Evolutionary conservation across 2,329 filamentous ascomycete species (phyloP), one percentile per base, ranked within the genome.

Genomic region (Exophiala viscosa): DNA sequence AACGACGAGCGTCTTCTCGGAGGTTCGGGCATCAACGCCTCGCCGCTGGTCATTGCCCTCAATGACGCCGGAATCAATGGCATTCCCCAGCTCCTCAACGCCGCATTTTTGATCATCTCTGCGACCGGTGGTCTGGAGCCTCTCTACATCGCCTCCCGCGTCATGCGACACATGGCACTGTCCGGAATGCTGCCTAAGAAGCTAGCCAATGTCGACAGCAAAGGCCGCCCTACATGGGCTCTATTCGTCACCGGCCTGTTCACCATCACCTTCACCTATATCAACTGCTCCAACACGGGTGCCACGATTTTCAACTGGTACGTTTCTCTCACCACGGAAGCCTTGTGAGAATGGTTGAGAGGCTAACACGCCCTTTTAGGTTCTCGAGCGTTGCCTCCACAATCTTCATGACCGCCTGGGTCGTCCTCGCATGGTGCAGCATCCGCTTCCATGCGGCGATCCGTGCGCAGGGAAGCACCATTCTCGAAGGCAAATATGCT

Each of bases 11-110:
- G 50, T 10, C 53, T 68, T 2, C 52, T 68, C 5, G 67, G 67
- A 13, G 62, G 62, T 11, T 62, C 55, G 8, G 59, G 62, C 4
- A 57, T 64, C 3, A 60, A 62, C 2, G 87, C 90, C 1, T 95
- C 90, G 2, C 91, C 91, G 2, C 96, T 96, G 68, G 91, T 96
- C 63, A 93, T 96, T 63, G 89, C 90, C 58, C 95, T 96, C 62
- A 77, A 87, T 60, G 86, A 90, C 57, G 89, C 90, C 1, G 86
- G 88, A 6, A 95, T 96, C 63, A 74, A 81, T 38, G 85, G 86
- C 2, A 79, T 96, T 2, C 89, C 90, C 2, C 90, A 87, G 0
- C 80, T 96, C 46, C 93, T 96, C 86, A 96, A 97, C 70, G 84
- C 83, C n/a, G 89, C 33, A 5, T 38, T 50, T 20, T 96, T 96